Evolutionary conservation across 2,329 filamentous ascomycete species (phyloP), one percentile per base, ranked within the genome.

Genomic region (Stagonosporopsis chrysanthemi): DNA sequence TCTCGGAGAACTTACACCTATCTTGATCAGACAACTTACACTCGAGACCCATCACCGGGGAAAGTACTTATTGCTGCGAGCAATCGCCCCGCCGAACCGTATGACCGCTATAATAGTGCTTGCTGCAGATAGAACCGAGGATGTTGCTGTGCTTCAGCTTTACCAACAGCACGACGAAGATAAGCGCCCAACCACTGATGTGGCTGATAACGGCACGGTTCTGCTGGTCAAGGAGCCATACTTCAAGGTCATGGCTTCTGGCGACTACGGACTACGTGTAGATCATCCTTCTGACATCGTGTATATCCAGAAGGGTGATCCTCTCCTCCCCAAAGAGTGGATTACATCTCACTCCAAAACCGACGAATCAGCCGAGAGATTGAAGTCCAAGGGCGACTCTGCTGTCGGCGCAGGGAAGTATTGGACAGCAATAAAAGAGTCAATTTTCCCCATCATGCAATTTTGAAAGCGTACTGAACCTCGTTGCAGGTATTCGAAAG

Each of bases 271-370:
- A 0, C 31, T 86, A 23, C 77, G 82, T 6, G 80, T 85, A 6
- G 84, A 86, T 54, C 84, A 86, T 64, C 63, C 81, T 15, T 79
- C 78, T 15, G 83, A 86, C 53, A 60, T 86, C 17, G 57, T 79
- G 3, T 75, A 73, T 56, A 55, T 84, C 2, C 49, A 71, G 0
- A 47, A 61, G 0, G 42, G 62, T 17, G 77, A 84, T 38, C 47
- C 69, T n/a, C 74, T 67, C 4, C 66, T 83, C 12, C 82, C 82
- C 0, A 23, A 39, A 1, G 43, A 52, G n/a, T 83, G 79, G 79
- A 64, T 52, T 26, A 54, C 55, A 15, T 51, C 47, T 29, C 14
- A 14, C 44, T 7, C 24, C 24, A 9, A 31, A 29, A 8, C 41
- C 6, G 24, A 43, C 15, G n/a, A 39, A 22, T 22, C 36, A 22